Evolutionary conservation across 148 eudicot species (phyloP), one percentile per base, ranked within the genome.

Genomic region (Arbutus unedo): DNA sequence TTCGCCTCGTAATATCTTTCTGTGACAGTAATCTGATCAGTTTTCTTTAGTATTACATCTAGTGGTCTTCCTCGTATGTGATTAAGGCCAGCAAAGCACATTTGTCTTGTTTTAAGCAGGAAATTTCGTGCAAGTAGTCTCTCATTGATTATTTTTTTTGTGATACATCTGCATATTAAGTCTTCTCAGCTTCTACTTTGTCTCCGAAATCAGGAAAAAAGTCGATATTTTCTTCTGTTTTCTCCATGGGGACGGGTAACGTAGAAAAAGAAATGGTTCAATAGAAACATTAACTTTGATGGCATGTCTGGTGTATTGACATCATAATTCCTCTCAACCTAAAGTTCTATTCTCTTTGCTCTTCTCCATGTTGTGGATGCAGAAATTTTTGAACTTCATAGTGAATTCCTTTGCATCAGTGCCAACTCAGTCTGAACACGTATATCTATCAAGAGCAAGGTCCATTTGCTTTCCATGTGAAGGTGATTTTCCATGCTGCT

Each of bases 371-470:
- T 75, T 82, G 21, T 76, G 44, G 77, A 51, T 88, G 91, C 93
- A 96, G 99, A 94, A 83, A 89, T 86, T 94, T 77, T 44, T 90
- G 57, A 88, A 91, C 79, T 94, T 96, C 85, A 82, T 96, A 43
- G 85, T 54, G 74, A 83, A 80, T 60, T 91, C 93, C 81, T 96
- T 96, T 88, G 89, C 90, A 77, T 74, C 88, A 47, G 77, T 82
- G 77, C 91, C 89, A 77, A 79, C 80, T 72, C 84, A 82, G 25
- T 47, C 81, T 82, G 82, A 86, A 48, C 59, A 74, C 71, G 75
- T 79, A 57, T 79, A 79, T 53, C 45, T 14, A 9, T 81, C 73
- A 23, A 79, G 57, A 67, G 81, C 85, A 85, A 84, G 78, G 66
- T 68, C 86, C 75, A 68, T 71, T 67, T 76, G 15, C 75, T 74